Conservation (phyloP, 2,329 filamentous ascomycete genomes). For the Fusarium circinatum region DNA sequence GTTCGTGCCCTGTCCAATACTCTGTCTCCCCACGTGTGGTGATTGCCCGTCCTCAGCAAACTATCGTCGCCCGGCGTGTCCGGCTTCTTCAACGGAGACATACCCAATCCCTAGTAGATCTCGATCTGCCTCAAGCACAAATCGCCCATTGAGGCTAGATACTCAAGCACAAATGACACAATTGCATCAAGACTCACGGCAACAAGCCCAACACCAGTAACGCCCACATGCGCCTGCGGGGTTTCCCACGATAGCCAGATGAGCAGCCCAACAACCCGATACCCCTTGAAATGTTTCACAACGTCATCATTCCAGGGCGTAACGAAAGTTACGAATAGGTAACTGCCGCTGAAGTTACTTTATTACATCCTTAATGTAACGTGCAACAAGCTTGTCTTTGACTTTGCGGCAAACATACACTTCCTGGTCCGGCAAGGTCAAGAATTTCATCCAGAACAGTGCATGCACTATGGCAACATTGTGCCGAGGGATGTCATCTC, state of each 20-base stretch:
- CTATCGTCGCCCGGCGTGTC: conserved; percentile 14
- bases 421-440: neutral
- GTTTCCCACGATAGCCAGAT: neutral
- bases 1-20: conserved; percentile 18
- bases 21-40: conserved; percentile 29
- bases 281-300: conserved; percentile 10
- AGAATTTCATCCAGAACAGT: neutral
- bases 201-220: neutral
- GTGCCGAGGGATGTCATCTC: conserved; percentile 17
- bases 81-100: neutral
- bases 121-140: conserved; percentile 19
- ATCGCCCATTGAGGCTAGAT: conserved; percentile 21
- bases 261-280: neutral
- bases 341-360: conserved; percentile 10
- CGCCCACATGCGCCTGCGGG: neutral
- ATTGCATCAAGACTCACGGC: conserved; percentile 1
- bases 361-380: conserved; percentile 1
- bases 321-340: neutral
- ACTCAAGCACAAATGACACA: conserved; percentile 23
- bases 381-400: neutral
- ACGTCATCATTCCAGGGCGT: conserved; percentile 12
- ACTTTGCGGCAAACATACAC: neutral
- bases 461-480: neutral
- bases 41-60: conserved; percentile 5
- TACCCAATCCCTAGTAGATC: conserved; percentile 17